Percentiles rank a stretch among this genome's conserved stretches.
Evolutionary conservation across 1,284 basidiomycete genomes (phyloP).

Genomic region (Tilletia horrida): DNA sequence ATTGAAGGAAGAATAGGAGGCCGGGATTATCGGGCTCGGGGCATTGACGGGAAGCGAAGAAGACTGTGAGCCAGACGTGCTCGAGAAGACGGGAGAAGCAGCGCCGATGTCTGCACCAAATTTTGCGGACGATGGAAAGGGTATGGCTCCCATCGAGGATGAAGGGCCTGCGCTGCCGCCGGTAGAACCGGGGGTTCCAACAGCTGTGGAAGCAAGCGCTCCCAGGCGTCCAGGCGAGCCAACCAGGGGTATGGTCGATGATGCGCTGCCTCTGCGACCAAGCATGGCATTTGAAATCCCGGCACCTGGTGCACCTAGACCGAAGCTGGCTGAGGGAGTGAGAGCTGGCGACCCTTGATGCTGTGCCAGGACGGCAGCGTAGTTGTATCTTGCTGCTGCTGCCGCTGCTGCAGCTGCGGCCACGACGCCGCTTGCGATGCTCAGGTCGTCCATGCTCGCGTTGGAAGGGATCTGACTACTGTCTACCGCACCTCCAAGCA

Average conservation of each 20-base stretch:
- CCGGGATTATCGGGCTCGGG: background rate
- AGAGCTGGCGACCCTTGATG: background rate
- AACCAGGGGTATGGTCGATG: background rate
- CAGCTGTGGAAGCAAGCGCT: background rate
- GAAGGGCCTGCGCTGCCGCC: background rate
- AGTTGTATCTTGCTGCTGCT: conserved; percentile 7
- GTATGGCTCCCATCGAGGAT: background rate
- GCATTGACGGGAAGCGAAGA: background rate
- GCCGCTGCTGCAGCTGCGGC: conserved; percentile 5
- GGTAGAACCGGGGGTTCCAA: background rate
- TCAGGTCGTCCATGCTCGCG: conserved; percentile 15
- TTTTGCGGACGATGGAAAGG: conserved; percentile 1
- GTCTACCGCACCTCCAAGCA: background rate
- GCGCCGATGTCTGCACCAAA: background rate
- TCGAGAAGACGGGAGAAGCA: background rate
- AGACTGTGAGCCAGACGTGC: no score
- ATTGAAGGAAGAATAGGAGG: conserved; percentile 10
- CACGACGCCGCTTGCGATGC: conserved; percentile 9
- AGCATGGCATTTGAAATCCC: background rate
- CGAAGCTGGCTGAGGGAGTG: conserved; percentile 1
- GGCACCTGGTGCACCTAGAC: background rate
- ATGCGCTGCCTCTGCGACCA: background rate
- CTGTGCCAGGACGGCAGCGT: background rate
- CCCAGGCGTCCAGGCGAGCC: conserved; percentile 1
- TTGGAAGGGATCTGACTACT: background rate